Conservation (phyloP, 495 filamentous ascomycete species). For the Zalerion maritima region DNA sequence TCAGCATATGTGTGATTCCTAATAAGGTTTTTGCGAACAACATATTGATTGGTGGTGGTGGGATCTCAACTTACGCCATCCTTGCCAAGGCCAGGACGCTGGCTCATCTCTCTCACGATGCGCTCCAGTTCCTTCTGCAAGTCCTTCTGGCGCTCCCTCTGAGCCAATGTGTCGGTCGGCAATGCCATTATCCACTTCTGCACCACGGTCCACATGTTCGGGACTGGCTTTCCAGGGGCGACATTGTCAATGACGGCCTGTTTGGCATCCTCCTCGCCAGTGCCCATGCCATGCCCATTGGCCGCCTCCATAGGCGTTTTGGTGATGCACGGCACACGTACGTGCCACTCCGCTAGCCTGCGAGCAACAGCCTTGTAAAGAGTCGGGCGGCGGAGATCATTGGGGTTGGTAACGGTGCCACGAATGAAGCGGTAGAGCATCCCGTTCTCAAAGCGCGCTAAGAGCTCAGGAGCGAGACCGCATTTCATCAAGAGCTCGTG, state of each 20-base stretch:
- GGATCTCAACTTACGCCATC: conserved; percentile 59
- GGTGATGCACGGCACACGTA: conserved; percentile 48
- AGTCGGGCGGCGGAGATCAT: conserved; percentile 53
- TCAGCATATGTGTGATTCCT: conserved; percentile 9
- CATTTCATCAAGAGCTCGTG: conserved; percentile 58
- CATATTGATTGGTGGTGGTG: conserved; percentile 3
- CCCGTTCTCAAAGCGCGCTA: conserved; percentile 92
- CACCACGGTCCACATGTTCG: conserved; percentile 85
- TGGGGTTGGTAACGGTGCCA: conserved; percentile 62
- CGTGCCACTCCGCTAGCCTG: conserved; percentile 86
- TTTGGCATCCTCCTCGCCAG: conserved; percentile 20
- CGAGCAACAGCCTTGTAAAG: conserved; percentile 76
- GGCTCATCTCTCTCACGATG: conserved; percentile 52
- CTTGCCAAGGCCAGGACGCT: conserved; percentile 55
- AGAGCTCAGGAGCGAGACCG: conserved; percentile 68
- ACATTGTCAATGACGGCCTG: conserved; percentile 37
- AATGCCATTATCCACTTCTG: conserved; percentile 91
- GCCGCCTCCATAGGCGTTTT: too few species aligned
- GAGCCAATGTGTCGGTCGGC: conserved; percentile 50
- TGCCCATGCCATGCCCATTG: conserved; percentile 11
- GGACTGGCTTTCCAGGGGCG: conserved; percentile 46
- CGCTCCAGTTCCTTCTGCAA: conserved; percentile 64
- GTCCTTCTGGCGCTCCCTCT: conserved; percentile 45
- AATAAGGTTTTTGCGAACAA: not conserved
- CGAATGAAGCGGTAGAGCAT: conserved; percentile 85